These are phyloP conservation scores for Spatholobus suberectus DNA, from an alignment of 306 rosid species.

Conservation along the genomic window DNA sequence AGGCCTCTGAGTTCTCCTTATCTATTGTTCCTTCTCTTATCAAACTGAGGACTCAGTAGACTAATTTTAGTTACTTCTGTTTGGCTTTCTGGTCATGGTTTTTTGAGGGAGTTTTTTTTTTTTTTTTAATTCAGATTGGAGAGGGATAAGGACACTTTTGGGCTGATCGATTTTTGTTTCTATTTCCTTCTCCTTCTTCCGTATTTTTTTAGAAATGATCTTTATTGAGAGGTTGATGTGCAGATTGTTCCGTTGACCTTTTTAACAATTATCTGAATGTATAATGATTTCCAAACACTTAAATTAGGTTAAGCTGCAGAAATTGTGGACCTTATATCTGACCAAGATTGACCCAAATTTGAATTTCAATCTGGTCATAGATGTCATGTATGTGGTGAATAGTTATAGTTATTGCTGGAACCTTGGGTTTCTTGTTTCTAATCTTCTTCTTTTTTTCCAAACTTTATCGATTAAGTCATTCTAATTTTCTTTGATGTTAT, in stretches of 20 bases:
- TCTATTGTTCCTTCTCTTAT: not conserved
- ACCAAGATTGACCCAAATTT: not conserved
- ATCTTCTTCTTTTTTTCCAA: not conserved
- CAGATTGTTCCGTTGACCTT: not conserved
- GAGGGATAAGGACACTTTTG: not conserved
- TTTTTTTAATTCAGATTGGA: too few relatives aligned
- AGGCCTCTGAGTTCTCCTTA: not conserved
- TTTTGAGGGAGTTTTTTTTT: constrained; percentile 1
- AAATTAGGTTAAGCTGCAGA: constrained; percentile 12
- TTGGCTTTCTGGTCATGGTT: constrained; percentile 8
- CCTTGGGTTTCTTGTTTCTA: constrained; percentile 18
- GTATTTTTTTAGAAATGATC: not conserved
- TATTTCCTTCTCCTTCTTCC: constrained; percentile 7
- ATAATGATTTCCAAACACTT: constrained; percentile 13
- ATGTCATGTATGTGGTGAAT: constrained; percentile 19
- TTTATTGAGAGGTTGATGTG: not conserved
- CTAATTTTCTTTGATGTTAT: constrained; percentile 33
- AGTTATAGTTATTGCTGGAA: constrained; percentile 12
- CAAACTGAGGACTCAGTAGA: not conserved
- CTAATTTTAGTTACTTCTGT: constrained; percentile 15
- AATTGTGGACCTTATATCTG: constrained; percentile 19
- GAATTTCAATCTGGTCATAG: not conserved
- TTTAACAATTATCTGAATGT: not conserved
- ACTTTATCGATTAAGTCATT: constrained; percentile 18
- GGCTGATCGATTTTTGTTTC: constrained; percentile 18